Evolutionary conservation across 345 rosid species (phyloP).

Genomic region (Arabis hirsuta): DNA sequence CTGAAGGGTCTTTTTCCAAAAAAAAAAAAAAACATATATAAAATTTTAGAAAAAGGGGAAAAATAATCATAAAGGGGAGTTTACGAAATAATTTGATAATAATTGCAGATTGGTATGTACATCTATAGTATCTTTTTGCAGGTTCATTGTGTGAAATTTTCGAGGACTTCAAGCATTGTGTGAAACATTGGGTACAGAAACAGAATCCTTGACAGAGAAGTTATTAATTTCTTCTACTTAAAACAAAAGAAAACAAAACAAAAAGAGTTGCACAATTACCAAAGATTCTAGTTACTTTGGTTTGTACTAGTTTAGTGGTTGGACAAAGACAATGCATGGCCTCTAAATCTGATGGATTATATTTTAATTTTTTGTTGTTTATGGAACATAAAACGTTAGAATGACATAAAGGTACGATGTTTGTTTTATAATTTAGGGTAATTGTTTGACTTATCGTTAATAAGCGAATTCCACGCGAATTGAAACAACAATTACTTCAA

Average conservation of each 20-base stretch:
- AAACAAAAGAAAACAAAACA: slow-evolving; percentile 15
- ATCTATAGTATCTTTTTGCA: slow-evolving; percentile 30
- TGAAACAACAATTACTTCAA: not conserved
- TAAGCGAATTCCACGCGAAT: not conserved
- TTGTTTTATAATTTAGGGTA: slow-evolving; percentile 11
- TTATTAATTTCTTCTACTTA: slow-evolving; percentile 34
- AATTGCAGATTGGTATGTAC: slow-evolving; percentile 35
- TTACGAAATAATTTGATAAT: slow-evolving; percentile 43
- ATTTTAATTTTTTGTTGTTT: slow-evolving; percentile 19
- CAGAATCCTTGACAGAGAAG: slow-evolving; percentile 49
- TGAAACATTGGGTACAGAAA: slow-evolving; percentile 41
- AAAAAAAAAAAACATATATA: not conserved
- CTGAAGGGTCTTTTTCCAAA: slow-evolving; percentile 25
- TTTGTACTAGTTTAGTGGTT: slow-evolving; percentile 38
- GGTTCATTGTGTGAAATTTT: slow-evolving; percentile 38
- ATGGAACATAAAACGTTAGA: slow-evolving; percentile 25
- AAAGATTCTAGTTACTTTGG: slow-evolving; percentile 46
- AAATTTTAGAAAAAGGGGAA: not conserved
- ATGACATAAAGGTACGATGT: slow-evolving; percentile 43
- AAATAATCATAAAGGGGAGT: slow-evolving; percentile 35
- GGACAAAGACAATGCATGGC: slow-evolving; percentile 43
- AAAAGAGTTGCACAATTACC: slow-evolving; percentile 48
- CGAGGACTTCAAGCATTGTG: slow-evolving; percentile 29
- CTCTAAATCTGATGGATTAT: slow-evolving; percentile 26
- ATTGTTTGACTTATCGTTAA: not conserved